phyloP scores from a whole-genome alignment of 2,329 filamentous ascomycete species.

The Ceratocystis cacaofunesta region DNA sequence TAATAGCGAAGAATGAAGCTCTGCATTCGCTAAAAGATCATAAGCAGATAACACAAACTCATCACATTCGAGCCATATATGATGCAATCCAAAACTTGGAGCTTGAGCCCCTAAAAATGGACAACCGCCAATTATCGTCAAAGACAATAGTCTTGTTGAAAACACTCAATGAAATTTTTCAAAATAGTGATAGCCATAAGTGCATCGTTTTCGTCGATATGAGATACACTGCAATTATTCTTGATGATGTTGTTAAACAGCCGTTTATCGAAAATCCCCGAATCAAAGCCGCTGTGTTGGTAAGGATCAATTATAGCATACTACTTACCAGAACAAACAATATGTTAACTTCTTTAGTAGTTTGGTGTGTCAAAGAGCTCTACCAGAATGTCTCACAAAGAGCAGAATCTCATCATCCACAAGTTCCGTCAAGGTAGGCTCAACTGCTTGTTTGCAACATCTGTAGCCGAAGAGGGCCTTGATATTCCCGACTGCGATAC shows the following conservation, averaged over 20 bases:
- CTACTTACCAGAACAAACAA: slow-evolving; percentile 19
- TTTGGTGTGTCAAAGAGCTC: slow-evolving; percentile 3
- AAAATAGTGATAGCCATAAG: slow-evolving; percentile 38
- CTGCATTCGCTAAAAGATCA: background rate
- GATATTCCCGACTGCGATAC: slow-evolving; percentile 55
- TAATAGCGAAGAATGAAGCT: slow-evolving; percentile 37
- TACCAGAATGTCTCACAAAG: slow-evolving; percentile 47
- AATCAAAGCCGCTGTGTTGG: slow-evolving; percentile 47
- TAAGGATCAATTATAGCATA: slow-evolving; percentile 25
- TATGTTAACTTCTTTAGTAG: slow-evolving; percentile 23
- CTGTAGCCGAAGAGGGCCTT: slow-evolving; percentile 52
- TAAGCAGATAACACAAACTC: background rate
- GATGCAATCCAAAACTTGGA: background rate
- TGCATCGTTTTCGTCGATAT: slow-evolving; percentile 83
- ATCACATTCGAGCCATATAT: background rate
- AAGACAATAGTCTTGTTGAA: slow-evolving; percentile 54
- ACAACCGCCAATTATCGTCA: slow-evolving; percentile 40
- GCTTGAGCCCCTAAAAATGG: background rate
- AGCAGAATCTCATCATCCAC: slow-evolving; percentile 59
- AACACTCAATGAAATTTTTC: slow-evolving; percentile 50
- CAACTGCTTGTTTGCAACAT: slow-evolving; percentile 53
- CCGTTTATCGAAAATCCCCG: slow-evolving; percentile 39
- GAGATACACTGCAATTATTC: slow-evolving; percentile 58
- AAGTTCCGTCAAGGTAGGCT: slow-evolving; percentile 44
- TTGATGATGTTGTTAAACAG: slow-evolving; percentile 52